phyloP scores from a whole-genome alignment of 73 alveolate genomes.

The Symbiodinium natans region DNA sequence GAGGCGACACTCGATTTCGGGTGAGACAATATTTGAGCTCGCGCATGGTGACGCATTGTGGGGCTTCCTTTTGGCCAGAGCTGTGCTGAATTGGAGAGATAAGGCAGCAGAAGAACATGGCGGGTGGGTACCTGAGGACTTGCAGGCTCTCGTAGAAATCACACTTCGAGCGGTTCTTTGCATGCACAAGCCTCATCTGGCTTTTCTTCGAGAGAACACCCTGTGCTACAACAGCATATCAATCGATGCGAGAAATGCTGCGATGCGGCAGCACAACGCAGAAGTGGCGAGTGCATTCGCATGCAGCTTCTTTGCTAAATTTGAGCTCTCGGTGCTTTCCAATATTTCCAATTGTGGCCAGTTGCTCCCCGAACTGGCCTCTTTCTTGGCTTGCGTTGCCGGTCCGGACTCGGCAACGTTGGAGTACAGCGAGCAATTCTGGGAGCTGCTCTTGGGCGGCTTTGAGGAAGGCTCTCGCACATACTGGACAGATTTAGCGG shows the following conservation, averaged over 20 bases:
- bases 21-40: not conserved
- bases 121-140: not conserved
- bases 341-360: not conserved
- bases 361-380: not conserved
- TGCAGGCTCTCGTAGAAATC: not conserved
- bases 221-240: not conserved
- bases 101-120: not conserved
- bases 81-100: not conserved
- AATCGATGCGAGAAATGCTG: not conserved
- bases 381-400: not conserved
- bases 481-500: not conserved
- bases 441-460: not conserved
- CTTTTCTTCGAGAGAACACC: not conserved
- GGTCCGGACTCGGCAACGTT: not conserved
- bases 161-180: not conserved
- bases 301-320: not conserved
- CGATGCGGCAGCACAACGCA: not conserved
- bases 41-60: not conserved
- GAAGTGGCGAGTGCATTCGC: slow-evolving; percentile 4
- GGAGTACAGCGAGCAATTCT: not conserved
- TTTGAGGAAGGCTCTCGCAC: not conserved
- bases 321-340: too few species aligned
- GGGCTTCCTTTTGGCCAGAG: not conserved
- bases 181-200: not conserved
- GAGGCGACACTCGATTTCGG: not conserved